phyloP scores from a whole-genome alignment of 116 monocot species.

The Trichopus zeylanicus region DNA sequence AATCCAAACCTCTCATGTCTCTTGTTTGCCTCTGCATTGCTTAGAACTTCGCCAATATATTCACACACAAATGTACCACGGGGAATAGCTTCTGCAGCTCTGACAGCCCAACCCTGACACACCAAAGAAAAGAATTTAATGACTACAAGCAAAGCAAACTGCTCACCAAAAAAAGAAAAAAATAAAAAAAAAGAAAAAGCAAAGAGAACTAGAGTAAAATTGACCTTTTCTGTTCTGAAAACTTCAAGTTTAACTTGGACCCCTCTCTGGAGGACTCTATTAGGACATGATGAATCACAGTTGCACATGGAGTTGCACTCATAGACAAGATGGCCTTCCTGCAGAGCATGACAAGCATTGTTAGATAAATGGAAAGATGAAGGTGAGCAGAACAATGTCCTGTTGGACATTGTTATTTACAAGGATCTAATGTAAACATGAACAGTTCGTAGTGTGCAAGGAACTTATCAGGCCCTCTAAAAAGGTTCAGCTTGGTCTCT shows the following conservation, averaged over 20 bases:
- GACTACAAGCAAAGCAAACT: no score
- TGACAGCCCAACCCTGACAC: conserved; percentile 84
- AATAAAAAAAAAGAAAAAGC: not conserved
- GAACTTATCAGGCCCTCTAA: no score
- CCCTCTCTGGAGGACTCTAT: conserved; percentile 90
- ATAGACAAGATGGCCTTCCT: conserved; percentile 83
- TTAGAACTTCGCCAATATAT: conserved; percentile 74
- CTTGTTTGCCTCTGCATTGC: conserved; percentile 28
- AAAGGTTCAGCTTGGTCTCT: no score
- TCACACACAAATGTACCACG: conserved; percentile 93
- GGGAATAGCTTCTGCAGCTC: conserved; percentile 67
- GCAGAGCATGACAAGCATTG: conserved; percentile 4
- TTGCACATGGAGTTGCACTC: conserved; percentile 91
- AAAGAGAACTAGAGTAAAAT: not conserved
- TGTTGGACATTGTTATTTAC: no score
- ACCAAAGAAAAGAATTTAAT: conserved; percentile 3
- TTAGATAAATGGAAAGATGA: not conserved
- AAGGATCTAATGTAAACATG: no score
- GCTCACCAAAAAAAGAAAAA: not conserved
- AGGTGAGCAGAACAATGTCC: not conserved
- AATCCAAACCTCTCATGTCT: conserved; percentile 39
- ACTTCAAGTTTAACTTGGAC: conserved; percentile 77
- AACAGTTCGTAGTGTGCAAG: no score
- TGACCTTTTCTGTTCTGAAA: conserved; percentile 87
- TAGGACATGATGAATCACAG: conserved; percentile 63